Evolutionary conservation across 2,329 filamentous ascomycete species (phyloP).

Genomic region (Colletotrichum tropicicola): DNA sequence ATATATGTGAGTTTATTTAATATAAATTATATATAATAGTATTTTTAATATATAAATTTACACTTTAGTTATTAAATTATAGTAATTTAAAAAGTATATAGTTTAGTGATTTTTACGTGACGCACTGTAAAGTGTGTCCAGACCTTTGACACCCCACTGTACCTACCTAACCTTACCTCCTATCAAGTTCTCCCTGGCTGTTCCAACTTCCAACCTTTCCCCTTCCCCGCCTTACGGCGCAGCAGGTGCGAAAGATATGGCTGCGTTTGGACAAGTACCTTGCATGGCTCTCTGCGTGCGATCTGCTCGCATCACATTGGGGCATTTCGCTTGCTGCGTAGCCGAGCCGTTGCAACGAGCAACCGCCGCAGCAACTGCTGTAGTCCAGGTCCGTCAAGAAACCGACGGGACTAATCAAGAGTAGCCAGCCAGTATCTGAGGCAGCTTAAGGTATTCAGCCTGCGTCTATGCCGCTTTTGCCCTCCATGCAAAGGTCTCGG

Average conservation of each 20-base stretch:
- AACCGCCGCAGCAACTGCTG: conserved; percentile 11
- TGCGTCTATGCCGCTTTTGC: neutral
- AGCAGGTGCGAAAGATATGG: conserved; percentile 10
- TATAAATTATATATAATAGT: too few relatives aligned
- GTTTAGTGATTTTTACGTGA: too few relatives aligned
- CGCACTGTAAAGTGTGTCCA: too few relatives aligned
- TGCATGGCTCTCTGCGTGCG: conserved; percentile 8
- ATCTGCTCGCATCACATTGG: conserved; percentile 19
- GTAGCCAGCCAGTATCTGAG: too few relatives aligned
- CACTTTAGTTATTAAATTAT: too few relatives aligned
- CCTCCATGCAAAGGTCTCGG: neutral
- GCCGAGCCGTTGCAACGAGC: conserved; percentile 24
- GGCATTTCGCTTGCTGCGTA: conserved; percentile 22
- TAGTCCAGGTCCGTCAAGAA: neutral
- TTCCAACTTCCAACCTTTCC: neutral
- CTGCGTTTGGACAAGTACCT: conserved; percentile 22
- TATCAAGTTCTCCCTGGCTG: neutral
- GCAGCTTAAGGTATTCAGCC: neutral
- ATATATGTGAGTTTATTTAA: too few relatives aligned
- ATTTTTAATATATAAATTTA: too few relatives aligned
- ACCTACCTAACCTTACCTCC: too few relatives aligned
- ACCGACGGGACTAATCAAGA: neutral
- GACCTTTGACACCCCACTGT: too few relatives aligned
- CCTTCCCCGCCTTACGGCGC: too few relatives aligned
- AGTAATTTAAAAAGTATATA: too few relatives aligned